Base-by-base conservation (phyloP, 305 asterid genomes). In the Salvia sclarea region DNA sequence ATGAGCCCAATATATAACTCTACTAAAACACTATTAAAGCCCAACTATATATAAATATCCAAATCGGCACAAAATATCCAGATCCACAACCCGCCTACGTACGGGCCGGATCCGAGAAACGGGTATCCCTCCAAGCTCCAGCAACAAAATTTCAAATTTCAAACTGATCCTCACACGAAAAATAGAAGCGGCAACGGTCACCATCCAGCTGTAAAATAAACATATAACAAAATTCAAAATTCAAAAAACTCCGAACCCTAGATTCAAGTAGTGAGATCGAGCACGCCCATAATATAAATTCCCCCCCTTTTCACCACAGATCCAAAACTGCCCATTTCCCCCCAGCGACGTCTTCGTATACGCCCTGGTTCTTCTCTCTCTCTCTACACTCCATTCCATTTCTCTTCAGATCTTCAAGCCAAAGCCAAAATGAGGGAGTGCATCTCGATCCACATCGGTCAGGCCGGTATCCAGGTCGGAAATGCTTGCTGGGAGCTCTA, bases 401-500 rank as follows among this genome's bases (percentile, higher is more conserved):
- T 13, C n/a, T 16, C 33, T 66, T 18, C 20, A 18, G 61, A 14
- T 6, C 40, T 60, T 21, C 49, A 37, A 41, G 5, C 22, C 44
- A 2, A 53, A 43, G 13, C 71, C 66, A 88, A 68, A 77, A 90
- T 90, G 97, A 88, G 97, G 63, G 97, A 90, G 81, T 90, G 96
- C 90, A 90, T 90, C 50, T 90, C 97, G 56, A 90, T 90, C 83
- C 97, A 90, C 85, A 90, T 91, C 28, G 96, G 96, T 14, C 96
- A 91, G 79, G 96, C 96, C 57, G 97, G 97, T 4, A 91, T 91
- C 47, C 97, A 91, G 75, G 96, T 91, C 75, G 97, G 97, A 33
- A 91, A 91, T 64, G 91, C 97, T 49, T 88, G 97, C 30, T 91
- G 97, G 97, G 97, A 91, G 75, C 92, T 89, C 3, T 89, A 89